Evolutionary conservation across 306 rosid genomes (phyloP).

Genomic region (Cucurbita moschata): DNA sequence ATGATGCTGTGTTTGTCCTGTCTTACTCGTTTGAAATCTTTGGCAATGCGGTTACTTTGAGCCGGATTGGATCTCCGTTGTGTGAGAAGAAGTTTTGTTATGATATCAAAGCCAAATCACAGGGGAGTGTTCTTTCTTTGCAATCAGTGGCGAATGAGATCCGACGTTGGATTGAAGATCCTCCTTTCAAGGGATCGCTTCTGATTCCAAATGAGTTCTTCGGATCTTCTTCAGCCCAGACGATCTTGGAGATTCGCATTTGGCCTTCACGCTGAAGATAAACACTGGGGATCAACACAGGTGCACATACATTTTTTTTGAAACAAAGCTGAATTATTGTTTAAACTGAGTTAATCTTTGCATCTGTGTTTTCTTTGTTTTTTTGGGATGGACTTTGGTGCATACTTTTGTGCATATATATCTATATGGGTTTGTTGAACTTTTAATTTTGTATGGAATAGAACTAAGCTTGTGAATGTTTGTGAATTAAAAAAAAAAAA

Average conservation of each 20-base stretch:
- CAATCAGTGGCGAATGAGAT: constrained; percentile 25
- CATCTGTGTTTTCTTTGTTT: not conserved
- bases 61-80: constrained; percentile 35
- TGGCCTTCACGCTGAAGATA: not conserved
- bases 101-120: constrained; percentile 27
- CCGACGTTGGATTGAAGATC: constrained; percentile 8
- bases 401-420: not conserved
- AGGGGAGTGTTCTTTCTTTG: constrained; percentile 18
- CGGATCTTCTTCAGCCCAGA: constrained; percentile 7
- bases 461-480: too few relatives aligned
- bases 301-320: not conserved
- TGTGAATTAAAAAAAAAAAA: too few relatives aligned
- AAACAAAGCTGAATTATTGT: not conserved
- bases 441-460: too few relatives aligned
- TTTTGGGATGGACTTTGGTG: not conserved
- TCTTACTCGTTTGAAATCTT: constrained; percentile 11
- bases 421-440: too few relatives aligned
- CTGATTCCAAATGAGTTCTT: constrained; percentile 30
- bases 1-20: constrained; percentile 33
- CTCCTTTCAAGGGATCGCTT: constrained; percentile 21
- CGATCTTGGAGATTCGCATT: constrained; percentile 37
- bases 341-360: not conserved
- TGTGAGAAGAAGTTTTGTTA: constrained; percentile 20
- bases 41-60: constrained; percentile 33
- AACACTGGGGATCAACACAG: not conserved